A percentile compares a stretch with the other conserved stretches of the same genome.
phyloP scores from a whole-genome alignment of 2,329 filamentous ascomycete species.

The Pseudogymnoascus sp. region DNA sequence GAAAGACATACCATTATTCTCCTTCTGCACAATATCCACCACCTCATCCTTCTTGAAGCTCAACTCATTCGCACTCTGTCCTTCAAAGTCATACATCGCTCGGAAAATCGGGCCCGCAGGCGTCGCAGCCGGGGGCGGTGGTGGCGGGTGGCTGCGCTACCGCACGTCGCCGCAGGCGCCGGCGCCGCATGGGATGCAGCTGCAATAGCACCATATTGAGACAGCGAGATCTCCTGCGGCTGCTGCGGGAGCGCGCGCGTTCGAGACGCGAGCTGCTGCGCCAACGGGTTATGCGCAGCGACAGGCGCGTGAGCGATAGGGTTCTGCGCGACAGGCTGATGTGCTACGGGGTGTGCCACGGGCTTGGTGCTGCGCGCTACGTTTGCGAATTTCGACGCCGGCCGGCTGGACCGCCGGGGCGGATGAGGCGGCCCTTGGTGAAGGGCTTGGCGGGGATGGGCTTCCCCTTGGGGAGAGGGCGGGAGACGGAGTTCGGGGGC shows the following conservation, averaged over 20 bases:
- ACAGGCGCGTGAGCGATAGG: conserved; percentile 15
- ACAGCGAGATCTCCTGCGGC: not conserved
- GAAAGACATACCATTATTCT: conserved; percentile 72
- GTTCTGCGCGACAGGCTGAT: not conserved
- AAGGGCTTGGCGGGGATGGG: conserved; percentile 83
- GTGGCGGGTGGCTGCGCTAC: conserved; percentile 57
- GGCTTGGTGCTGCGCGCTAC: conserved; percentile 33
- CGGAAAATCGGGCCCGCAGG: conserved; percentile 72
- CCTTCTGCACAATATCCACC: conserved; percentile 87
- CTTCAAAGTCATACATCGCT: conserved; percentile 86
- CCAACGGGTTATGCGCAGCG: conserved; percentile 26
- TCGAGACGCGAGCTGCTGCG: conserved; percentile 18
- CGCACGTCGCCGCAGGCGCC: conserved; percentile 38
- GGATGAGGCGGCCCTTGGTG: conserved; percentile 86
- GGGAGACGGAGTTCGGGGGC: conserved; percentile 72
- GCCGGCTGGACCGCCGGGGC: conserved; percentile 78
- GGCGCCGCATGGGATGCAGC: conserved; percentile 19
- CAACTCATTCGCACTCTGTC: conserved; percentile 79
- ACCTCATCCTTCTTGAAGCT: conserved; percentile 73
- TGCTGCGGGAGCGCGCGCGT: not conserved
- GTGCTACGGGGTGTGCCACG: conserved; percentile 19
- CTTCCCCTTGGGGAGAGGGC: conserved; percentile 80
- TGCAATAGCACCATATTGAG: conserved; percentile 36
- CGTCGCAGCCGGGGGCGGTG: conserved; percentile 56
- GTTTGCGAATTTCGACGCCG: conserved; percentile 62